These are phyloP conservation scores for Hypomyces rosellus DNA, from an alignment of 2,329 filamentous ascomycete genomes.

Conservation along the genomic window DNA sequence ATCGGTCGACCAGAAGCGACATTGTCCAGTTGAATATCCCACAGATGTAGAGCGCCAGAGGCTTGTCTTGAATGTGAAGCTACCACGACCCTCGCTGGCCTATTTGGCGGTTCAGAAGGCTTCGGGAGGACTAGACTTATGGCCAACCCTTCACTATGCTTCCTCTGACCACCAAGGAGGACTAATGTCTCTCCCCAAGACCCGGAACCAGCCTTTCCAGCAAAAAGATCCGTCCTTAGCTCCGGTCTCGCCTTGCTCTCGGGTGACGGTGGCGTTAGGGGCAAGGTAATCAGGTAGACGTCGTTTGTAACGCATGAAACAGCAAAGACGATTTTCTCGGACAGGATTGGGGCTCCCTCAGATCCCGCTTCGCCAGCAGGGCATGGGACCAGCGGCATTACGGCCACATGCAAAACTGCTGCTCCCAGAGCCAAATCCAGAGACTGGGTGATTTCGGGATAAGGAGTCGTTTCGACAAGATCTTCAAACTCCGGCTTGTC, in stretches of 20 bases:
- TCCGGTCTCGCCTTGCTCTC: slow-evolving; percentile 52
- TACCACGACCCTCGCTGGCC: slow-evolving; percentile 43
- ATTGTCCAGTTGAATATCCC: slow-evolving; percentile 49
- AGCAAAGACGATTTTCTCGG: slow-evolving; percentile 54
- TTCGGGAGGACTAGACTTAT: slow-evolving; percentile 45
- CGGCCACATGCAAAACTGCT: slow-evolving; percentile 49
- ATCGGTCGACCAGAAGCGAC: slow-evolving; percentile 23
- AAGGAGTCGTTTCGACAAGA: slow-evolving; percentile 40
- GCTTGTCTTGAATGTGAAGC: slow-evolving; percentile 55
- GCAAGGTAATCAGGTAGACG: slow-evolving; percentile 52
- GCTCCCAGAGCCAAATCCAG: slow-evolving; percentile 55
- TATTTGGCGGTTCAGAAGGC: slow-evolving; percentile 31
- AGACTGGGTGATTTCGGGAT: slow-evolving; percentile 52
- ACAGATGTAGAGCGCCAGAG: slow-evolving; percentile 51
- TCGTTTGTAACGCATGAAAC: slow-evolving; percentile 53
- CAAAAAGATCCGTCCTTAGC: slow-evolving; percentile 43
- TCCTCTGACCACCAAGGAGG: slow-evolving; percentile 47
- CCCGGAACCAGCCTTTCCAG: slow-evolving; percentile 51
- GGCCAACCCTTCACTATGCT: slow-evolving; percentile 48
- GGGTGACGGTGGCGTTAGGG: slow-evolving; percentile 55
- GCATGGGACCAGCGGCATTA: slow-evolving; percentile 46
- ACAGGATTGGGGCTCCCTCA: slow-evolving; percentile 43
- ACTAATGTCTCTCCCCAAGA: slow-evolving; percentile 58
- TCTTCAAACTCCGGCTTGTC: slow-evolving; percentile 56
- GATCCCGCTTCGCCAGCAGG: slow-evolving; percentile 41